Evolutionary conservation across 2,329 filamentous ascomycete genomes (phyloP).

Genomic region (Aspergillus udagawae): DNA sequence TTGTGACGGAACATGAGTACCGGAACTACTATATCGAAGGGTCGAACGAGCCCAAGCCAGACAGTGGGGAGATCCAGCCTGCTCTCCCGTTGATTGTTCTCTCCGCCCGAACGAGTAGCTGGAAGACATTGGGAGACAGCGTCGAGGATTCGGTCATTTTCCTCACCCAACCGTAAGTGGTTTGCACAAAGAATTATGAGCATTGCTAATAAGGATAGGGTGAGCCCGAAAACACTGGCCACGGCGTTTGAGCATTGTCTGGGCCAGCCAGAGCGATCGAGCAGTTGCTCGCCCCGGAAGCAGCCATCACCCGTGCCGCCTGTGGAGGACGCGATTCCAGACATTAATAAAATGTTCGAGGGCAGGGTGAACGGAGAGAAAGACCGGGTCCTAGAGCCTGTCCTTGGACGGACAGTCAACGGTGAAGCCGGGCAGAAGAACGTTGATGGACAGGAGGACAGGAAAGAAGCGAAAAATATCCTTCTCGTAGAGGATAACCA

Average conservation of each 20-base stretch:
- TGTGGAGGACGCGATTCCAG: not conserved
- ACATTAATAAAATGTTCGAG: not conserved
- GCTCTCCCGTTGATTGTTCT: slow-evolving; percentile 17
- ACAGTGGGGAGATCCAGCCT: not conserved
- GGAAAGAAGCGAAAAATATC: slow-evolving; percentile 9
- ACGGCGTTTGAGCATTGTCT: slow-evolving; percentile 14
- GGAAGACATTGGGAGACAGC: slow-evolving; percentile 12
- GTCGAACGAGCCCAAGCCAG: slow-evolving; percentile 3
- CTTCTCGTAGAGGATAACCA: slow-evolving; percentile 39
- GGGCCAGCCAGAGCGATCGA: not conserved
- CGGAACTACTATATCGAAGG: slow-evolving; percentile 9
- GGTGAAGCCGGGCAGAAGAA: not conserved
- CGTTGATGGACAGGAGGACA: not conserved
- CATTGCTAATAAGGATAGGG: slow-evolving; percentile 2
- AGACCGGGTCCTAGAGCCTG: no score
- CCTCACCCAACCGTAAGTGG: slow-evolving; percentile 19
- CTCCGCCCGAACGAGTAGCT: slow-evolving; percentile 12
- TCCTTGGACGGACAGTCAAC: no score
- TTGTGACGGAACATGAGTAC: slow-evolving; percentile 20
- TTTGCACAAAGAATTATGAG: no score
- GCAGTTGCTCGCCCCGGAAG: not conserved
- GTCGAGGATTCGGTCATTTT: slow-evolving; percentile 16
- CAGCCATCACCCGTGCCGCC: not conserved
- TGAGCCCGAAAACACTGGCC: slow-evolving; percentile 19
- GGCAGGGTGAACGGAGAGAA: not conserved